Base-by-base conservation (phyloP, 257 asterid species). In the Solanum peruvianum region DNA sequence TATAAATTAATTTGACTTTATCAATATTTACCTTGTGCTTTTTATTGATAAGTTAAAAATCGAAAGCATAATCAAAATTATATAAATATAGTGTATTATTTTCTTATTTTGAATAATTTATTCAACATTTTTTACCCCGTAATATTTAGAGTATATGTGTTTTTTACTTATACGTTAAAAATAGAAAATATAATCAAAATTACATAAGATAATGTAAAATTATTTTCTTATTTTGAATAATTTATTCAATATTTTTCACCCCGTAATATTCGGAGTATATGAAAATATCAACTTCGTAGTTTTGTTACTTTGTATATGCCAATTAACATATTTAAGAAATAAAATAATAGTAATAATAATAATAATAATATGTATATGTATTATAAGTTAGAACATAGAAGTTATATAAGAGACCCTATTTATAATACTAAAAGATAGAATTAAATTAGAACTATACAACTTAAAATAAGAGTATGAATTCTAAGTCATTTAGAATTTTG, bases 101-200 rank as follows among this genome's bases (percentile, higher is more conserved):
- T 33, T 37, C 29, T 72, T 37, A 72, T 42, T 72, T 72, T 35
- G 0, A 71, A 9, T 33, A 33, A 33, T 33, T 33, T 33, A 33
- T 3, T 33, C 5, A 3, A 33, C 1, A 33, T 33, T 33, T 33
- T 33, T 0, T 1, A 33, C 0, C 1, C 35, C 35, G 0, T 33
- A 3, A 33, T 1, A 33, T 33, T 33, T 5, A 33, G 5, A 33
- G 5, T 3, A 33, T 33, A 33, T 3, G 23, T 31, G 23, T 14
- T 9, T 29, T 72, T 10, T 72, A 16, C 27, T 72, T 35, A 35
- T 70, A 18, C 7, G 14, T 70, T 31, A 31, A 70, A 18, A 70
- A 70, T 70, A 0, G 7, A 35, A 6, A 37, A 20, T 0, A 31
- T 29, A 70, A 37, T 27, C 1, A 73, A 37, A 73, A 11, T 37